Evolutionary conservation across 2,329 filamentous ascomycete species (phyloP), one percentile per base, ranked within the genome.

Genomic region (Fusarium buxicola): DNA sequence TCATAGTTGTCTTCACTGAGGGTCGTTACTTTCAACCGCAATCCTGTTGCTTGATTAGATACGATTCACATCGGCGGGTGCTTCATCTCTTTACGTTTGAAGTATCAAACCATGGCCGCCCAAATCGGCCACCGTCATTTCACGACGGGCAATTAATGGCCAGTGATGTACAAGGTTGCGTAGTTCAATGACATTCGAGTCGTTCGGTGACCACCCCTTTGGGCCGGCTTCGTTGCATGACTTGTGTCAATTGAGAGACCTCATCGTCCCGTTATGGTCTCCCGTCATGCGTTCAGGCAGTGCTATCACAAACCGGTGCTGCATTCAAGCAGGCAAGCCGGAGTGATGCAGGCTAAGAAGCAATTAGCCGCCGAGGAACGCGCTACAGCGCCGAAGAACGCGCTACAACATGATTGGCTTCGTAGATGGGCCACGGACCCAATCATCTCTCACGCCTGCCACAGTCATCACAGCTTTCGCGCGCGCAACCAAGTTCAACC

Each of bases 401-500:
- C 58, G 50, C 48, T 44, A 40, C 39, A 40, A 32, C 28, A 39
- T 58, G 56, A 71, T 71, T 69, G 68, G 69, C 48, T 44, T 28
- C 53, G 39, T 57, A 51, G 51, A 15, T 57, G 47, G 25, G 16
- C 35, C 12, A 32, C 30, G n/a, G 24, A 44, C 40, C 71, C 74
- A 72, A 71, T 72, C 66, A 69, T 65, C 60, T 66, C 60, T 66
- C 59, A 60, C 45, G 62, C 51, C 48, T 46, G 51, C 47, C 36
- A 46, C 56, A 40, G 57, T 60, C 41, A 64, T 60, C 55, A 59
- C 59, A 58, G 44, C 60, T 76, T 66, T 79, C 74, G 75, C 77
- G 76, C 77, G 76, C 77, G 76, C 75, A 74, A 79, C 49, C 52
- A 52, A 43, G 57, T 47, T 63, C 57, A 44, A 47, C 45, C 63